Conservation (phyloP, 2,329 filamentous ascomycete species). For the Fusarium concolor region DNA sequence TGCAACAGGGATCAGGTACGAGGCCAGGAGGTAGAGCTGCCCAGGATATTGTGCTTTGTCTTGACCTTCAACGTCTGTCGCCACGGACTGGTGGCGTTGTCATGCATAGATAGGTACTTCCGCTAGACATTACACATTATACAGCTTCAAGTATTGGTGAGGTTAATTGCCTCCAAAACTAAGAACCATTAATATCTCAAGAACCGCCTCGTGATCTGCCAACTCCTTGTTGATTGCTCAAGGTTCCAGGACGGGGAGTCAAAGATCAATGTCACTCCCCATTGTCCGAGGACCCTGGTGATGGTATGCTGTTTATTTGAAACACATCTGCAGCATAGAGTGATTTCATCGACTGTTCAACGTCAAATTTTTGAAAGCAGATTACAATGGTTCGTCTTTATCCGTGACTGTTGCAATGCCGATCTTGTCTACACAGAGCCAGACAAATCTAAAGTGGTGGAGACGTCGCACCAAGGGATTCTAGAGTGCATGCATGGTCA, state of each 20-base stretch:
- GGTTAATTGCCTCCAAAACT: neutral
- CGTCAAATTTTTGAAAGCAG: constrained; percentile 3
- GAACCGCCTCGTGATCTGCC: constrained; percentile 3
- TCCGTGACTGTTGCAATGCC: neutral
- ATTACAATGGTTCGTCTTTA: neutral
- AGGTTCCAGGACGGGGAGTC: neutral
- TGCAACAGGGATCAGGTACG: constrained; percentile 10
- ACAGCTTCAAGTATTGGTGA: neutral
- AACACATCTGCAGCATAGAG: constrained; percentile 19
- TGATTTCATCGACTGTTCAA: neutral
- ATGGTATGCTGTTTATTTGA: constrained; percentile 20
- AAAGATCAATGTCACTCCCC: constrained; percentile 14
- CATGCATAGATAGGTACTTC: neutral
- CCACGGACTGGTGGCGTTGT: constrained; percentile 23
- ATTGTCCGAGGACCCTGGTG: neutral
- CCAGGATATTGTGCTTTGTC: neutral
- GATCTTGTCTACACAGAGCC: constrained; percentile 1
- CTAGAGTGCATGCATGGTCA: constrained; percentile 31
- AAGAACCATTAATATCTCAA: constrained; percentile 16
- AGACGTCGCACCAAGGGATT: constrained; percentile 5
- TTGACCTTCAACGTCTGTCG: constrained; percentile 12
- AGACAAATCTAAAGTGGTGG: constrained; percentile 5
- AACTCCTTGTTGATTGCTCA: constrained; percentile 6
- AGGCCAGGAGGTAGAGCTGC: neutral
- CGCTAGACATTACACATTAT: constrained; percentile 1